phyloP scores from a whole-genome alignment of 441 rosid genomes.

The Adansonia madagascariensis region DNA sequence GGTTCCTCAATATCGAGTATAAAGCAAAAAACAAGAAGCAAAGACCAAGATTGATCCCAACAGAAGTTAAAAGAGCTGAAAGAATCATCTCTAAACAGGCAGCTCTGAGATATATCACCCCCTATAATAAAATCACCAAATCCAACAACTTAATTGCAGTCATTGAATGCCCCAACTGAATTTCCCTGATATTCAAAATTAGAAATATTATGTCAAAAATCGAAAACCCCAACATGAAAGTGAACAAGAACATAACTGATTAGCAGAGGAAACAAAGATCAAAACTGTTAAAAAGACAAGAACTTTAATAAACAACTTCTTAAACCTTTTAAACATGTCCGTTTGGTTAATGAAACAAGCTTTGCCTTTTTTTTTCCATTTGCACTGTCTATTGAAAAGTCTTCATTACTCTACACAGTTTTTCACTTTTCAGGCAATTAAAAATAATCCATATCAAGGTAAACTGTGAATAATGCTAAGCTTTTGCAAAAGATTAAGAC shows the following conservation, averaged over 20 bases:
- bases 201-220: background rate
- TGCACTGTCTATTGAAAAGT: conserved; percentile 1
- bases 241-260: background rate
- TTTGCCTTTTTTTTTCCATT: background rate
- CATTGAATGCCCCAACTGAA: background rate
- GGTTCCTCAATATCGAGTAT: conserved; percentile 79
- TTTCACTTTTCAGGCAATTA: conserved; percentile 13
- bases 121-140: conserved; percentile 1
- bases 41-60: conserved; percentile 88
- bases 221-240: background rate
- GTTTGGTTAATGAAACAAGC: background rate
- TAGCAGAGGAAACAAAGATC: conserved; percentile 10
- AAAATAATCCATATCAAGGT: background rate
- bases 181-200: conserved; percentile 19
- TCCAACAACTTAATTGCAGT: conserved; percentile 11
- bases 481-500: background rate
- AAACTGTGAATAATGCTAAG: background rate
- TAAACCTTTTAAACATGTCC: background rate
- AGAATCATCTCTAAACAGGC: conserved; percentile 57
- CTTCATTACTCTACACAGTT: background rate
- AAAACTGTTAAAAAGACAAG: conserved; percentile 7
- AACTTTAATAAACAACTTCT: background rate
- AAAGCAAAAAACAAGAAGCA: conserved; percentile 74
- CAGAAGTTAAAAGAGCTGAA: conserved; percentile 87
- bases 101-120: conserved; percentile 8